Evolutionary conservation across 2,329 filamentous ascomycete genomes (phyloP).

Genomic region (Epichloe baconii): DNA sequence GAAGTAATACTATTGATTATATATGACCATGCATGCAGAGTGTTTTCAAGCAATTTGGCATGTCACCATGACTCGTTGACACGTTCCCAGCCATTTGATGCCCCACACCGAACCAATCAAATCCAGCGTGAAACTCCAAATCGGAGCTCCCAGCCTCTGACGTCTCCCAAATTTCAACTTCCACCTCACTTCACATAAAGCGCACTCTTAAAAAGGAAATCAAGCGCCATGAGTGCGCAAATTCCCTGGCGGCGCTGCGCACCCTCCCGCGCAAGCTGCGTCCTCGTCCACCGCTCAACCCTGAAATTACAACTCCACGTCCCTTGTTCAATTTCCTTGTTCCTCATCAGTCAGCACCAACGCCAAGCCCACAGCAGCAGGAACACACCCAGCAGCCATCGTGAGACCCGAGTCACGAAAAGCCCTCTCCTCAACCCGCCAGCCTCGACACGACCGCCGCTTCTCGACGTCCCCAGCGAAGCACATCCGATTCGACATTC

Average conservation of each 20-base stretch:
- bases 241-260: constrained; percentile 19
- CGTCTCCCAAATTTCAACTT: background rate
- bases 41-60: no score
- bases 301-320: constrained; percentile 2
- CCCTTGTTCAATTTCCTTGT: background rate
- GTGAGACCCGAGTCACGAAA: constrained; percentile 14
- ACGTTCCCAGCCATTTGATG: background rate
- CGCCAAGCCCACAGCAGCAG: constrained; percentile 12
- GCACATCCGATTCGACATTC: constrained; percentile 18
- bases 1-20: no score
- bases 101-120: background rate
- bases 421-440: constrained; percentile 54
- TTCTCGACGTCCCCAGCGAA: constrained; percentile 45
- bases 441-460: constrained; percentile 56
- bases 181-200: background rate
- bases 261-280: constrained; percentile 9
- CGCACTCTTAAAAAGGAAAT: background rate
- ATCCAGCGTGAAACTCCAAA: background rate
- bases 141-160: background rate
- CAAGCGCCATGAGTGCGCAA: constrained; percentile 18
- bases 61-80: background rate
- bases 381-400: constrained; percentile 8
- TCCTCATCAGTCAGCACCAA: constrained; percentile 6
- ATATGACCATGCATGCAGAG: no score
- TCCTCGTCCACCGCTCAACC: constrained; percentile 3